Percentiles rank a stretch among this genome's conserved stretches.
phyloP scores from a whole-genome alignment of 1,284 basidiomycete genomes.

The Somion occarium region DNA sequence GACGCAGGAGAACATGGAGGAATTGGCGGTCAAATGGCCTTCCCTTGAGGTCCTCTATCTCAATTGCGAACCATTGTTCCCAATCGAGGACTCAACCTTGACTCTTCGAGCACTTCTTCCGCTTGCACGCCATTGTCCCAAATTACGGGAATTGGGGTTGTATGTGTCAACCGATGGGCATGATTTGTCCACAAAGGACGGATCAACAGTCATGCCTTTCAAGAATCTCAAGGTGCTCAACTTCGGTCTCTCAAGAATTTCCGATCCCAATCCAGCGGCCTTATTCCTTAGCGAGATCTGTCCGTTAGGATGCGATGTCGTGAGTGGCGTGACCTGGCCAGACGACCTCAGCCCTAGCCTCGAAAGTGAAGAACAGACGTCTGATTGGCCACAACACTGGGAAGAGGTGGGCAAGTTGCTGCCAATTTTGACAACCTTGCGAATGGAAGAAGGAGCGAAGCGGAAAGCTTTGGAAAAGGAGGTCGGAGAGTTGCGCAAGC shows the following conservation, averaged over 20 bases:
- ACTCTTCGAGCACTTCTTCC: constrained; percentile 47
- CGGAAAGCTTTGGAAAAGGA: constrained; percentile 39
- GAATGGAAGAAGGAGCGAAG: constrained; percentile 43
- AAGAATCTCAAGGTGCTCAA: constrained; percentile 34
- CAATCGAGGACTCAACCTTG: constrained; percentile 28
- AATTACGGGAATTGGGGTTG: constrained; percentile 45
- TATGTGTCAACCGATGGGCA: constrained; percentile 36
- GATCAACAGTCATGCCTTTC: constrained; percentile 29
- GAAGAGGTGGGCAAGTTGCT: constrained; percentile 37
- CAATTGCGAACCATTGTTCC: constrained; percentile 43
- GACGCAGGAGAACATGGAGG: constrained; percentile 41
- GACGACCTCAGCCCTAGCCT: constrained; percentile 16
- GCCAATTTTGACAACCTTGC: constrained; percentile 42
- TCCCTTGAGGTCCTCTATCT: constrained; percentile 42
- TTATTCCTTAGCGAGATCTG: constrained; percentile 50
- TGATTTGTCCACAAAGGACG: constrained; percentile 10
- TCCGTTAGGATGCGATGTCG: constrained; percentile 35
- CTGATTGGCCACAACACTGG: constrained; percentile 39
- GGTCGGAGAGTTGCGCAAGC: constrained; percentile 46
- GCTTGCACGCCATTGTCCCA: constrained; percentile 51
- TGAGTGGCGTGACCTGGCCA: constrained; percentile 29
- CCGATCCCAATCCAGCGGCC: constrained; percentile 37
- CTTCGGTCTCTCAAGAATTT: constrained; percentile 46
- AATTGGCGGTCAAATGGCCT: constrained; percentile 47
- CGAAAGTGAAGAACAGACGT: constrained; percentile 17